Conservation (phyloP, 371 early-diverging fungal species). For the Lichtheimia corymbifera region DNA sequence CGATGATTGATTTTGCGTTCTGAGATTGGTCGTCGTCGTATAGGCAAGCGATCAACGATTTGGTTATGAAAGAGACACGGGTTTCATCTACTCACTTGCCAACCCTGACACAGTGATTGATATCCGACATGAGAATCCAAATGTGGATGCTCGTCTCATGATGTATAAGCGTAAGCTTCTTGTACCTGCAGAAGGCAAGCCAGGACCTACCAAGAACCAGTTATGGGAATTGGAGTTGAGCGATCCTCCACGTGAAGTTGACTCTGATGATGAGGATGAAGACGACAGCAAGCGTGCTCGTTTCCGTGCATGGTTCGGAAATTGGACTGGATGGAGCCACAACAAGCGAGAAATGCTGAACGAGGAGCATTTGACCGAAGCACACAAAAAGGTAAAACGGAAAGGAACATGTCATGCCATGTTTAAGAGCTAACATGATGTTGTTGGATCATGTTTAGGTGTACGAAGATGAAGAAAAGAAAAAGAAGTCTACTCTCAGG, state of each 20-base stretch:
- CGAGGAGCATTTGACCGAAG: constrained; percentile 36
- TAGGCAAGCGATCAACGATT: constrained; percentile 38
- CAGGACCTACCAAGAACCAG: constrained; percentile 25
- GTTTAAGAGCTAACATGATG: no score
- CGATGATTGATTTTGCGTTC: background rate
- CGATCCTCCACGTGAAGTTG: constrained; percentile 34
- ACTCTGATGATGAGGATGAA: constrained; percentile 39
- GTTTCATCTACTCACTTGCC: constrained; percentile 31
- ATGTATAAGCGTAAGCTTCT: constrained; percentile 34
- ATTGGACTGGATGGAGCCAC: constrained; percentile 40
- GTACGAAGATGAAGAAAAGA: constrained; percentile 34
- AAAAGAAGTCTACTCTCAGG: constrained; percentile 39
- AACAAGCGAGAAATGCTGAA: constrained; percentile 31
- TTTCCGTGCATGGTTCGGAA: constrained; percentile 43
- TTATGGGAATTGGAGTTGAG: constrained; percentile 37
- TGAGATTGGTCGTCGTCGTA: background rate
- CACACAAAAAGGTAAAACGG: constrained; percentile 47
- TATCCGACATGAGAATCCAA: constrained; percentile 28
- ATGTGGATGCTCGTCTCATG: constrained; percentile 36
- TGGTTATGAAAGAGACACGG: constrained; percentile 32
- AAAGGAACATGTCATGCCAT: no score
- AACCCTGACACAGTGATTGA: constrained; percentile 33
- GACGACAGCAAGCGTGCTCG: constrained; percentile 40
- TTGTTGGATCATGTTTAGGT: no score
- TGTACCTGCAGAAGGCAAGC: constrained; percentile 17